These are phyloP conservation scores for Zymoseptoria passerinii DNA, from an alignment of 2,329 filamentous ascomycete species.

Conservation along the genomic window DNA sequence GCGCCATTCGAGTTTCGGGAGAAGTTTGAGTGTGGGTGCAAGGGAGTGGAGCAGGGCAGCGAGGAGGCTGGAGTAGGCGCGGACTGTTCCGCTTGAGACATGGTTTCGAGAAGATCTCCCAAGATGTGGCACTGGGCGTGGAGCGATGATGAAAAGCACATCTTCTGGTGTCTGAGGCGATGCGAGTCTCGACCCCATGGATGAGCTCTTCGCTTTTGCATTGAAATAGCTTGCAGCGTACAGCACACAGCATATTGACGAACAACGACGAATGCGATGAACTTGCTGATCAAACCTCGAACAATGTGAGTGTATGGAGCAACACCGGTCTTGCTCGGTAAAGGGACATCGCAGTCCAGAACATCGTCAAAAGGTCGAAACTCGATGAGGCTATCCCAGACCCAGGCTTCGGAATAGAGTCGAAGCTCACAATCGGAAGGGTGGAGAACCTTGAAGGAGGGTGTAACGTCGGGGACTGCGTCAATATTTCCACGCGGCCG, in stretches of 20 bases:
- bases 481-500: neutral
- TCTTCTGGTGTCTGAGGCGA: neutral
- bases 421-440: too few relatives aligned
- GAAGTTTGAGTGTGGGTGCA: conserved; percentile 58
- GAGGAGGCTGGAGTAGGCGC: neutral
- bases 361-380: neutral
- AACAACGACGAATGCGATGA: neutral
- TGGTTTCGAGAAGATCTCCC: neutral
- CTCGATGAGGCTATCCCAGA: neutral
- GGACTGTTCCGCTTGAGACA: neutral
- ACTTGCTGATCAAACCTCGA: neutral
- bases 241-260: neutral
- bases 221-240: neutral
- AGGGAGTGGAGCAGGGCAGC: conserved; percentile 4
- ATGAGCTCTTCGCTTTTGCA: neutral
- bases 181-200: too few relatives aligned
- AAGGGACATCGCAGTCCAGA: neutral
- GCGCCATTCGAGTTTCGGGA: conserved; percentile 50
- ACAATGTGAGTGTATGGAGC: neutral
- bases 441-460: neutral
- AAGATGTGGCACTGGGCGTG: neutral
- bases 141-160: neutral
- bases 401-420: neutral
- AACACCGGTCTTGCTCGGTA: neutral
- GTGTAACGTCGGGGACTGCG: neutral